A percentile compares a stretch with the other conserved stretches of the same genome.
Conservation (phyloP, 106 monocot species). For the Allium sativum region DNA sequence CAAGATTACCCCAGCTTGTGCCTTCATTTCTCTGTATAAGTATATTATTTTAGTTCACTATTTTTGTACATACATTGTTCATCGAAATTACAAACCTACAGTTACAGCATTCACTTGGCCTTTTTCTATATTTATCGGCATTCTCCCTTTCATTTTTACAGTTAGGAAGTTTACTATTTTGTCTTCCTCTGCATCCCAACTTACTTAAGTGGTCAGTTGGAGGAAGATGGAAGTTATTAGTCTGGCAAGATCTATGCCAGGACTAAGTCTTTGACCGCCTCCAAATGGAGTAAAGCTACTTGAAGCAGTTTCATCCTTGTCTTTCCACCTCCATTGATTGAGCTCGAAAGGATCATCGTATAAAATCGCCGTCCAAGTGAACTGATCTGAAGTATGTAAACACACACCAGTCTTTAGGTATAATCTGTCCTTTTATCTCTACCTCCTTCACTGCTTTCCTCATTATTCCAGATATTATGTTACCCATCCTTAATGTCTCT, state of each 20-base stretch:
- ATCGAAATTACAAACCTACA: too few relatives aligned
- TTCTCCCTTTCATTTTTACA: slow-evolving; percentile 44
- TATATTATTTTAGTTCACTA: too few relatives aligned
- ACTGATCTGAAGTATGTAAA: slow-evolving; percentile 84
- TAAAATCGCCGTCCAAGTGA: slow-evolving; percentile 53
- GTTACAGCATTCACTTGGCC: too few relatives aligned
- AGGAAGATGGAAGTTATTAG: slow-evolving; percentile 80
- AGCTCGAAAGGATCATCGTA: slow-evolving; percentile 62
- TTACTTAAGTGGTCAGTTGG: slow-evolving; percentile 52
- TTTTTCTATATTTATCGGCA: slow-evolving; percentile 64
- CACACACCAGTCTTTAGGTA: slow-evolving; percentile 91
- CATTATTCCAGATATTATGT: slow-evolving; percentile 86
- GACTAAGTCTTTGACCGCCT: slow-evolving; percentile 84
- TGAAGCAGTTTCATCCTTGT: slow-evolving; percentile 33
- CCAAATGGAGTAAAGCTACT: slow-evolving; percentile 75
- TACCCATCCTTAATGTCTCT: slow-evolving; percentile 74
- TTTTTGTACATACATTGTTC: too few relatives aligned
- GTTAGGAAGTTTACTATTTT: slow-evolving; percentile 61
- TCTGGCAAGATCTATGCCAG: slow-evolving; percentile 86
- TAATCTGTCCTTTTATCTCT: slow-evolving; percentile 71
- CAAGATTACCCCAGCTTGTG: too few relatives aligned
- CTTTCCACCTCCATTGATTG: slow-evolving; percentile 98
- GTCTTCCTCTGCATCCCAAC: slow-evolving; percentile 66
- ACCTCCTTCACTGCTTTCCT: slow-evolving; percentile 64
- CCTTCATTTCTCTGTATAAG: too few relatives aligned